A percentile compares a stretch with the other conserved stretches of the same genome.
Conservation (phyloP, 495 filamentous ascomycete genomes). For the Daldinia caldariorum region DNA sequence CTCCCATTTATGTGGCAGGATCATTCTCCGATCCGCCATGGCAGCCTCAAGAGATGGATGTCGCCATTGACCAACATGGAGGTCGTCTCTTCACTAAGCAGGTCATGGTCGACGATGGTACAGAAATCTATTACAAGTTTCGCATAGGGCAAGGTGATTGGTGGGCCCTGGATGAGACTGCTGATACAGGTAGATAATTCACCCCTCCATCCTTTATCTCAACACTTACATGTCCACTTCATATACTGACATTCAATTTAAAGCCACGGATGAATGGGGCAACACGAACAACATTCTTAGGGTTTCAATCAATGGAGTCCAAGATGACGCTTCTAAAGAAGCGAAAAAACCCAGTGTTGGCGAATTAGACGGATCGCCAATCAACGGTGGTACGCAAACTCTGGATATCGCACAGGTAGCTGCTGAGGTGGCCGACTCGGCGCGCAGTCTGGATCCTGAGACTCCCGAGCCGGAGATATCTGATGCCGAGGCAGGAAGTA, state of each 20-base stretch:
- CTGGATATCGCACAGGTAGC: constrained; percentile 53
- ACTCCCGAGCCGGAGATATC: constrained; percentile 41
- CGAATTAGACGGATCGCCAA: constrained; percentile 5
- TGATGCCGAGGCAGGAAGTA: constrained; percentile 46
- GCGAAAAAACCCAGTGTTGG: constrained; percentile 5
- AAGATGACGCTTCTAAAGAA: constrained; percentile 7
- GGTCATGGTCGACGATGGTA: constrained; percentile 56
- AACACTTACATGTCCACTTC: background rate
- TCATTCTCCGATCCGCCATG: constrained; percentile 72
- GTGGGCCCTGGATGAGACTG: constrained; percentile 70
- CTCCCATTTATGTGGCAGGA: constrained; percentile 72
- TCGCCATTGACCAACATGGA: constrained; percentile 53
- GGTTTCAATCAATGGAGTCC: constrained; percentile 41
- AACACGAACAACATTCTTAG: constrained; percentile 68
- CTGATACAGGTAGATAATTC: constrained; percentile 58
- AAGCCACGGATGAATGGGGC: constrained; percentile 64
- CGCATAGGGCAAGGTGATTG: constrained; percentile 68
- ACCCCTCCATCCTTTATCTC: background rate
- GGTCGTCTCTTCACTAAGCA: constrained; percentile 59
- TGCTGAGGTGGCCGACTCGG: constrained; percentile 60
- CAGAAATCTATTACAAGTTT: constrained; percentile 75
- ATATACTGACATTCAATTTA: constrained; percentile 11
- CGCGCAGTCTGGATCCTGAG: constrained; percentile 43
- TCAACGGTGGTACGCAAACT: constrained; percentile 15
- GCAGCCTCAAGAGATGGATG: constrained; percentile 68